These are phyloP conservation scores for Carex arenaria DNA, from an alignment of 202 grass and related monocot species.

Conservation along the genomic window DNA sequence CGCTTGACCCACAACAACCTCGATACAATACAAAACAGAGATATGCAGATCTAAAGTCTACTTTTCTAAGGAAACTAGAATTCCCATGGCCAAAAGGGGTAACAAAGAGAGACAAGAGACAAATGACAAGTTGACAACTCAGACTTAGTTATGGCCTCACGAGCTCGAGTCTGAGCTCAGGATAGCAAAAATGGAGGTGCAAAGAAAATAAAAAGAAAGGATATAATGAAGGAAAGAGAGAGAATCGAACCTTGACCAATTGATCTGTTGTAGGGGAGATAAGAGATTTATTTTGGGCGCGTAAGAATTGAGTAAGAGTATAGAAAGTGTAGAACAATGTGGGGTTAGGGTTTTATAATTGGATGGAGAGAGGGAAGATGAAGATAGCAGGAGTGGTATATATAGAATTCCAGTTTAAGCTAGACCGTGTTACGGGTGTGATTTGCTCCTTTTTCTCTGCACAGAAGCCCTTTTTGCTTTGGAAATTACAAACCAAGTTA, in stretches of 20 bases:
- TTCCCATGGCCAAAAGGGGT: not conserved
- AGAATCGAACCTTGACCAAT: slow-evolving; percentile 2
- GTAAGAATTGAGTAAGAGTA: not conserved
- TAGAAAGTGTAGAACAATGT: not conserved
- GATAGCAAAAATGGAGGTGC: not conserved
- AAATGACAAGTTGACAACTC: not conserved
- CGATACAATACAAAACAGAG: slow-evolving; percentile 6
- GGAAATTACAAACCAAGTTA: not conserved
- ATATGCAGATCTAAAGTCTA: not conserved
- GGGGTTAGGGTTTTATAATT: slow-evolving; percentile 14
- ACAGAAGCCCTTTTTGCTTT: not conserved
- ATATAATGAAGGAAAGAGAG: not conserved
- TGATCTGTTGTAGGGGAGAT: not conserved
- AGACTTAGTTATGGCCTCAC: not conserved
- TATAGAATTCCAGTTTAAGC: slow-evolving; percentile 15
- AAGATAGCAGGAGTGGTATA: not conserved
- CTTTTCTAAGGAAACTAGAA: slow-evolving; percentile 14
- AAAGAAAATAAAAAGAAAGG: not conserved
- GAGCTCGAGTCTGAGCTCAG: not conserved
- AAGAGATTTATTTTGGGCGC: not conserved
- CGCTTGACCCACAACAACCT: slow-evolving; percentile 26
- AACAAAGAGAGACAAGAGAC: not conserved
- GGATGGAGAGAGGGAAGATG: not conserved
- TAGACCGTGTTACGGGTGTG: not conserved
- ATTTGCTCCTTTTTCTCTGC: not conserved